Conservation (phyloP, 306 rosid species). For the Begonia peltatifolia region DNA sequence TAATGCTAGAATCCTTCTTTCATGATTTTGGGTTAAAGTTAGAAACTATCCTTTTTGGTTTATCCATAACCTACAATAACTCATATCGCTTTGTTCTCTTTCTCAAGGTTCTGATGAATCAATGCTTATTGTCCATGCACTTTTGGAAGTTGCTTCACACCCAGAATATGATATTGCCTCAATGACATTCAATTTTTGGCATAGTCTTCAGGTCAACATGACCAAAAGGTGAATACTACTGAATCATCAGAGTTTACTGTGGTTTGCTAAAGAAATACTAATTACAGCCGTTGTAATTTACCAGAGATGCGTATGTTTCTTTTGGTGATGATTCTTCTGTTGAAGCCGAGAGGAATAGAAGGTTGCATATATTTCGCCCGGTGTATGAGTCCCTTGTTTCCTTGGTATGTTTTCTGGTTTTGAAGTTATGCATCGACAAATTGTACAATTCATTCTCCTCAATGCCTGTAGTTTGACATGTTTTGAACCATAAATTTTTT, state of each 20-base stretch:
- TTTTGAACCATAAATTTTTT: too few relatives aligned
- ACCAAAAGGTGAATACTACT: conserved; percentile 50
- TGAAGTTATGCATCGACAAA: conserved; percentile 1
- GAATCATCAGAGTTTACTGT: conserved; percentile 4
- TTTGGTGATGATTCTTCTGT: conserved; percentile 51
- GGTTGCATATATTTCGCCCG: conserved; percentile 70
- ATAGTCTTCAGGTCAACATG: conserved; percentile 82
- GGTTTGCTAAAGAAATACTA: conserved; percentile 13
- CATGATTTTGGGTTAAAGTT: too few relatives aligned
- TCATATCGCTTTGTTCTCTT: neutral
- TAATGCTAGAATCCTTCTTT: too few relatives aligned
- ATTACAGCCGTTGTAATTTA: conserved; percentile 16
- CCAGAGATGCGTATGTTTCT: conserved; percentile 69
- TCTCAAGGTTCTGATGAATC: conserved; percentile 81
- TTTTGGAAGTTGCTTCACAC: conserved; percentile 96
- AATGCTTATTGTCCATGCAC: conserved; percentile 76
- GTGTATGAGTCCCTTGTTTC: conserved; percentile 95
- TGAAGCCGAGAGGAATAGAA: conserved; percentile 84
- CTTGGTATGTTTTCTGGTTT: conserved; percentile 46
- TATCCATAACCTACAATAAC: neutral
- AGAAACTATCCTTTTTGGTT: too few relatives aligned
- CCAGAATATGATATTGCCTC: conserved; percentile 88
- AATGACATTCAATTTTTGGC: conserved; percentile 98
- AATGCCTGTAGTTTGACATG: too few relatives aligned
- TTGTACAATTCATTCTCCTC: neutral